These are phyloP conservation scores for Malus fusca DNA, from an alignment of 306 rosid species.

Conservation along the genomic window DNA sequence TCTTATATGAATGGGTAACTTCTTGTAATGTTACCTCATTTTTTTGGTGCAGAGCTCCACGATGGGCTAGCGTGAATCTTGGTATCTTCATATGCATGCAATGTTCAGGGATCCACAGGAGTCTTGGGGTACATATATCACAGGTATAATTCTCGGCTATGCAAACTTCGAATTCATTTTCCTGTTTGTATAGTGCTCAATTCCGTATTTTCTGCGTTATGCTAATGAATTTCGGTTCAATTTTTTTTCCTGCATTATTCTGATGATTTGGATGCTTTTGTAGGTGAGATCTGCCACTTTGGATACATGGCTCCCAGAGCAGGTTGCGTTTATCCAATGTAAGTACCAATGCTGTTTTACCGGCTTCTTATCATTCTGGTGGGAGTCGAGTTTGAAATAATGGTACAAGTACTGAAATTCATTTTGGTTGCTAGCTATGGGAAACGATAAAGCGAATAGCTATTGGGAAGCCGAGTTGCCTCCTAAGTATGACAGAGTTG, in stretches of 20 bases:
- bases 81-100: slow-evolving; percentile 95
- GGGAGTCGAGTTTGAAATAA: neutral
- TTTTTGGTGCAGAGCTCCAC: slow-evolving; percentile 58
- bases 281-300: slow-evolving; percentile 92
- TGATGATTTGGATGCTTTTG: slow-evolving; percentile 10
- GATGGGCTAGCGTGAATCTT: slow-evolving; percentile 94
- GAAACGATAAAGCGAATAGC: slow-evolving; percentile 69
- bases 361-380: slow-evolving; percentile 5
- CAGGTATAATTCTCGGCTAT: slow-evolving; percentile 33
- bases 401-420: neutral
- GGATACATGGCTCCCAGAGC: slow-evolving; percentile 96
- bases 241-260: neutral
- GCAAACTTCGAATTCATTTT: neutral
- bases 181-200: neutral
- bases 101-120: slow-evolving; percentile 88
- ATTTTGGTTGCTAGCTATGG: slow-evolving; percentile 49
- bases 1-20: neutral
- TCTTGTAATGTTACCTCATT: neutral
- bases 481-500: slow-evolving; percentile 79
- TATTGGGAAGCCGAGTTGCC: slow-evolving; percentile 95
- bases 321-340: slow-evolving; percentile 85
- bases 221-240: neutral
- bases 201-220: neutral
- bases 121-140: slow-evolving; percentile 90
- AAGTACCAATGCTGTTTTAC: slow-evolving; percentile 10